A percentile compares a stretch with the other conserved stretches of the same genome.
These are phyloP conservation scores for Closterium sp. DNA, from an alignment of 139 green algal species.

Conservation along the genomic window DNA sequence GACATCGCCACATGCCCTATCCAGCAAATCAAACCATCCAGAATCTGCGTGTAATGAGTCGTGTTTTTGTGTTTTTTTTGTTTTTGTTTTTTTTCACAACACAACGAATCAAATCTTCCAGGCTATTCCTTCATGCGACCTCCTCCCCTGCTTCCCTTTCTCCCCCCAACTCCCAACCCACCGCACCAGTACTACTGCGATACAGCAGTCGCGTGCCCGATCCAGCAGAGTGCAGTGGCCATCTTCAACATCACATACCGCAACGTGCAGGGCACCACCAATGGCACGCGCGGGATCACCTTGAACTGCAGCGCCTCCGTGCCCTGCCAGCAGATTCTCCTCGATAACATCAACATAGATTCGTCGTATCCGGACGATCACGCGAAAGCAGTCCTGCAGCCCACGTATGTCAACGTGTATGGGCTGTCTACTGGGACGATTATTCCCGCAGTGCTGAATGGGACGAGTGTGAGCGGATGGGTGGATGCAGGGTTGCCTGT, in stretches of 20 bases:
- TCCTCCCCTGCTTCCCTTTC: background rate
- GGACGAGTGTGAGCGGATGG: background rate
- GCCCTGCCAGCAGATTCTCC: background rate
- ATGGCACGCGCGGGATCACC: background rate
- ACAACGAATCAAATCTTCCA: too few species aligned
- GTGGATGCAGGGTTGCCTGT: background rate
- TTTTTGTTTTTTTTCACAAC: too few species aligned
- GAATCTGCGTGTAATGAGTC: too few species aligned
- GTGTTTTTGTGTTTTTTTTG: too few species aligned
- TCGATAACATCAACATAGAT: slow-evolving; percentile 3
- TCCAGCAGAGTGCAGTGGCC: background rate
- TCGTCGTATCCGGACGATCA: background rate
- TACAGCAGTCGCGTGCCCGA: background rate
- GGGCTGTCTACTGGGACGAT: background rate
- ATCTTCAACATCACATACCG: background rate
- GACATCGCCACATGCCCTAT: too few species aligned
- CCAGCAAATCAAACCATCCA: too few species aligned
- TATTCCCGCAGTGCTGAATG: background rate
- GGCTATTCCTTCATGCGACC: background rate
- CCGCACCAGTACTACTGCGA: slow-evolving; percentile 8
- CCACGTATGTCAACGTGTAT: background rate
- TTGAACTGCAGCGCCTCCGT: slow-evolving; percentile 1
- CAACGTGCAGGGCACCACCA: background rate
- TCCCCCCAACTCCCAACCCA: background rate
- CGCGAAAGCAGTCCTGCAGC: background rate